phyloP scores from a whole-genome alignment of 768 basidiomycete species.

The Rhizopogon sp. region DNA sequence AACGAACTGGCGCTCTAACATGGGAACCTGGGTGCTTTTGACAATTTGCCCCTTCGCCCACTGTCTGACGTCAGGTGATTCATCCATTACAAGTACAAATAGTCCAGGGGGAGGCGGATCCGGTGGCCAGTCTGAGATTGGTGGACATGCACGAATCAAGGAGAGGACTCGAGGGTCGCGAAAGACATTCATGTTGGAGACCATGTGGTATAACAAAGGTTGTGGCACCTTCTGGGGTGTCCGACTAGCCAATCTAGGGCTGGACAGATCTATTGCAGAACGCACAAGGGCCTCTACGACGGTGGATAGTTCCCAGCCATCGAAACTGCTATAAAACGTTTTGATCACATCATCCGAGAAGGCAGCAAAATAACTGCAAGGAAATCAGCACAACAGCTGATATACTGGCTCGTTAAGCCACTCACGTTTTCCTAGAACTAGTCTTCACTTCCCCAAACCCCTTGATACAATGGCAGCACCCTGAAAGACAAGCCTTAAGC shows the following conservation, averaged over 20 bases:
- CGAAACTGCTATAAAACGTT: constrained; percentile 58
- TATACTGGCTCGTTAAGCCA: constrained; percentile 17
- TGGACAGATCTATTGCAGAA: constrained; percentile 18
- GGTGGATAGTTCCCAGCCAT: constrained; percentile 57
- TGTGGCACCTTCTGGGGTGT: constrained; percentile 28
- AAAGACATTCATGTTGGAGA: constrained; percentile 58
- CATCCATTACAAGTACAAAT: constrained; percentile 52
- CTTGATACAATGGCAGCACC: constrained; percentile 69
- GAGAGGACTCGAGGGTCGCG: constrained; percentile 43
- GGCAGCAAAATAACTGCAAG: constrained; percentile 65
- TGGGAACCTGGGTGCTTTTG: constrained; percentile 36
- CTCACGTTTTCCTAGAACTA: constrained; percentile 68
- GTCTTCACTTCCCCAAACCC: constrained; percentile 61
- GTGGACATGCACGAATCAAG: constrained; percentile 20
- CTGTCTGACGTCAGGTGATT: constrained; percentile 41
- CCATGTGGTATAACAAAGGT: constrained; percentile 54
- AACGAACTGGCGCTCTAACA: constrained; percentile 43
- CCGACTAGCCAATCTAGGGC: constrained; percentile 1
- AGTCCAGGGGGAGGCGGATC: constrained; percentile 57
- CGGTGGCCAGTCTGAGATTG: constrained; percentile 45
- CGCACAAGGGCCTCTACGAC: constrained; percentile 45
- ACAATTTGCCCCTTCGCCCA: constrained; percentile 54
- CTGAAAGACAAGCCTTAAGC: constrained; percentile 48
- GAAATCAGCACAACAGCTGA: constrained; percentile 8
- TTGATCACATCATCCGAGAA: constrained; percentile 47